Base-by-base conservation (phyloP, 2,329 filamentous ascomycete genomes). In the Penicillium sp. region DNA sequence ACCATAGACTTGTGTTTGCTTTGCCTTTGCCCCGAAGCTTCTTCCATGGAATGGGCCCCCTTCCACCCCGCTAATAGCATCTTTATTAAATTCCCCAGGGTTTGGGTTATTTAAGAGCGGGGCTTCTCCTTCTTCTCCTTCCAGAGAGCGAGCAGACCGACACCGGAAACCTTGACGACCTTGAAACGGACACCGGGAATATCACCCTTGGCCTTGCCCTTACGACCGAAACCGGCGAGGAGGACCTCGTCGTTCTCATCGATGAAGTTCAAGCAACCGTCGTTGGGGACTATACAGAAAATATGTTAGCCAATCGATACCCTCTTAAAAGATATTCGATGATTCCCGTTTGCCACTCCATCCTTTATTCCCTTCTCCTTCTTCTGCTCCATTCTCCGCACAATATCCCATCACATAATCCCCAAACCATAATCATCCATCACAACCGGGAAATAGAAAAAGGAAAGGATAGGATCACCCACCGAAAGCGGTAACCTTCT, bases 181-280 rank as follows among this genome's bases (percentile, higher is more conserved):
- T 98, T 98, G 88, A 98, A 98, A 76, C 93, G 91, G 70, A 98
- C 93, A 95, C 93, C 93, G 73, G 93, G 93, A 81, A 98, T 98
- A 96, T 98, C 93, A 93, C 93, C 93, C 89, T 98, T 98, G 77
- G 93, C 93, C 84, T 98, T 98, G 80, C 93, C 93, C 86, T 98
- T 98, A 74, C 93, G 91, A 94, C 93, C 93, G 83, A 98, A 98
- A 84, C 93, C 93, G 75, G 93, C 90, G 67, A 98, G 86, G 67
- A 98, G 87, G 72, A 98, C 93, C 78, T 98, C 93, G 81, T 98
- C 93, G 87, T 98, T 98, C 85, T 98, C 93, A 76, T 98, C 93
- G 64, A 98, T 93, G 75, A 97, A 98, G 87, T 98, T 98, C 75
- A 98, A 79, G 83, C 93, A 98, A 90, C 93, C 93, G 79, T 98